Evolutionary conservation across 805 yeast species (phyloP).

Genomic region (Lipomyces mesembrius): DNA sequence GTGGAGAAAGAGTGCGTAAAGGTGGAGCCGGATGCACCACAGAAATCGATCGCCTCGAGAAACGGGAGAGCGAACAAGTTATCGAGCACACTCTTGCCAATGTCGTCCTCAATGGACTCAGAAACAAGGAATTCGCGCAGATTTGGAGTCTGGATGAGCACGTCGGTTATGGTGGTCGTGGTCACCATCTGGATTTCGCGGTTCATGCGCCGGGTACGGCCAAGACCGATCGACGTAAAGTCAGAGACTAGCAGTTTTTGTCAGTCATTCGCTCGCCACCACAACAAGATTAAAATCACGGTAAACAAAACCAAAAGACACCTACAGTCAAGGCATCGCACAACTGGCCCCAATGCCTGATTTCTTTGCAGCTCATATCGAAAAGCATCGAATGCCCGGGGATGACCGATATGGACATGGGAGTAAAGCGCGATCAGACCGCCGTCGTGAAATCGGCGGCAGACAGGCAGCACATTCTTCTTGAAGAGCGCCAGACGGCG

Average conservation of each 20-base stretch:
- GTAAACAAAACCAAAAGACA: neutral
- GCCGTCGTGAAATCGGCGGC: conserved; percentile 42
- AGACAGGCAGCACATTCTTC: conserved; percentile 37
- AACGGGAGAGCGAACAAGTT: conserved; percentile 60
- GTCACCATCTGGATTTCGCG: conserved; percentile 86
- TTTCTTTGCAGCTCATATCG: conserved; percentile 46
- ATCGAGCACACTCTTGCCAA: conserved; percentile 63
- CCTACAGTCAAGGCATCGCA: conserved; percentile 70
- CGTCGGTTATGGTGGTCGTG: conserved; percentile 65
- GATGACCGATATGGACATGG: conserved; percentile 65
- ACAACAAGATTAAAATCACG: neutral
- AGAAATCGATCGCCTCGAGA: conserved; percentile 77
- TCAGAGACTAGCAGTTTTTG: conserved; percentile 58
- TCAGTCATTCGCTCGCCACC: neutral
- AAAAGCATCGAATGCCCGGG: conserved; percentile 76
- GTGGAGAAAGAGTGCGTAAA: conserved; percentile 64
- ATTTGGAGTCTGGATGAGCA: conserved; percentile 64
- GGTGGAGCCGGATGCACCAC: conserved; percentile 75
- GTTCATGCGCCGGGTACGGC: conserved; percentile 87
- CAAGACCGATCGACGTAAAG: conserved; percentile 86
- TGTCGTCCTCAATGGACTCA: conserved; percentile 83
- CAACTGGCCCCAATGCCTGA: conserved; percentile 63
- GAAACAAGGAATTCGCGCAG: conserved; percentile 78
- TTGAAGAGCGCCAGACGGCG: conserved; percentile 33
- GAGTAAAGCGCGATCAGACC: conserved; percentile 48